phyloP scores from a whole-genome alignment of 345 rosid species.

The Brassica rapa region DNA sequence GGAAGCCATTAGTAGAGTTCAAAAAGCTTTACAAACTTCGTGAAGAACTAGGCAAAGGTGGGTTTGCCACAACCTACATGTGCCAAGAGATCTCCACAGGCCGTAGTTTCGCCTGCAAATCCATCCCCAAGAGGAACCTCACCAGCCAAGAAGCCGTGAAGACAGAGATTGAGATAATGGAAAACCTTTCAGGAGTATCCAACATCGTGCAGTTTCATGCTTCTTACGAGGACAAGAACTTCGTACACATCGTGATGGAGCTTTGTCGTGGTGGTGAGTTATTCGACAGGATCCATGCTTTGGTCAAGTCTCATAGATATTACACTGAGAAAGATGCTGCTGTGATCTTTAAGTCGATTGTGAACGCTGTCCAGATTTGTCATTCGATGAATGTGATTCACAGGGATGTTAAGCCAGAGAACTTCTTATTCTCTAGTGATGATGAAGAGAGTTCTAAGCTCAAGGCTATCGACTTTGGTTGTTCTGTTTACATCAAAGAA shows the following conservation, averaged over 20 bases:
- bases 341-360: slow-evolving; percentile 48
- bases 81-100: slow-evolving; percentile 67
- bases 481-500: slow-evolving; percentile 71
- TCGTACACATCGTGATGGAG: slow-evolving; percentile 60
- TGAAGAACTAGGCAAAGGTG: slow-evolving; percentile 68
- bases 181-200: slow-evolving; percentile 54
- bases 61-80: slow-evolving; percentile 59
- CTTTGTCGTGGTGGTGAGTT: slow-evolving; percentile 56
- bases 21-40: slow-evolving; percentile 49
- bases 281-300: slow-evolving; percentile 37
- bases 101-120: slow-evolving; percentile 42
- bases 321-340: slow-evolving; percentile 77
- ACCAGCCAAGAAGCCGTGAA: neutral
- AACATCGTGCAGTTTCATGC: slow-evolving; percentile 68
- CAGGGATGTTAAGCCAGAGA: neutral
- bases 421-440: slow-evolving; percentile 20
- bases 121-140: neutral
- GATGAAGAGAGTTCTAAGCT: slow-evolving; percentile 55
- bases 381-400: neutral
- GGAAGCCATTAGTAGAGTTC: slow-evolving; percentile 44
- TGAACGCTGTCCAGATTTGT: slow-evolving; percentile 50
- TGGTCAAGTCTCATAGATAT: slow-evolving; percentile 41
- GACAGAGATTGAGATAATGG: neutral
- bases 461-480: slow-evolving; percentile 79
- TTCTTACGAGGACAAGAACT: slow-evolving; percentile 57